A percentile compares a stretch with the other conserved stretches of the same genome.
phyloP scores from a whole-genome alignment of 2,329 filamentous ascomycete species.

The Leptographium wingfieldii region DNA sequence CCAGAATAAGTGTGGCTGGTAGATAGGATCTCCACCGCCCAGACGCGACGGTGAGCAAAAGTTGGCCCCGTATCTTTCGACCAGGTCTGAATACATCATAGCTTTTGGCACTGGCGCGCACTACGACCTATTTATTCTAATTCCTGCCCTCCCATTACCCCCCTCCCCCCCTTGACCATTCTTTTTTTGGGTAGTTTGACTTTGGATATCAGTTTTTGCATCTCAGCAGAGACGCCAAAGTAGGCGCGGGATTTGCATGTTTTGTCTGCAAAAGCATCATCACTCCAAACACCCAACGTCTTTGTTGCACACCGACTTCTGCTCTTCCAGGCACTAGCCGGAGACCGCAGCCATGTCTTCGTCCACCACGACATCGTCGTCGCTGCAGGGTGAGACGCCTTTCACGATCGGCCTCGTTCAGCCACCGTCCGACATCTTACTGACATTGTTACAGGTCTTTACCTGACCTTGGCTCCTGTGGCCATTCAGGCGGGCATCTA shows the following conservation, averaged over 20 bases:
- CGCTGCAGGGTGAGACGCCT: neutral
- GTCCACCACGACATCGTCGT: neutral
- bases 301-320: neutral
- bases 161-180: neutral
- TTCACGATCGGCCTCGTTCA: neutral
- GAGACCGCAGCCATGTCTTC: neutral
- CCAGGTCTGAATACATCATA: neutral
- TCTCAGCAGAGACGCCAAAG: neutral
- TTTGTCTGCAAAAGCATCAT: neutral
- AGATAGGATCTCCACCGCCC: neutral
- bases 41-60: neutral
- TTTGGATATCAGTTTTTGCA: neutral
- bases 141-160: neutral
- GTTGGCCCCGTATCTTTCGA: neutral
- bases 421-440: neutral
- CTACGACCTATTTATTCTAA: neutral
- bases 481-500: slow-evolving; percentile 25
- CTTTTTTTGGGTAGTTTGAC: neutral
- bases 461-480: slow-evolving; percentile 29
- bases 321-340: neutral
- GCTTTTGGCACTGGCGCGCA: neutral
- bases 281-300: neutral
- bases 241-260: neutral
- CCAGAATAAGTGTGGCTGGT: neutral
- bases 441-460: slow-evolving; percentile 19